phyloP scores from a whole-genome alignment of 306 rosid genomes.

The Canavalia gladiata region DNA sequence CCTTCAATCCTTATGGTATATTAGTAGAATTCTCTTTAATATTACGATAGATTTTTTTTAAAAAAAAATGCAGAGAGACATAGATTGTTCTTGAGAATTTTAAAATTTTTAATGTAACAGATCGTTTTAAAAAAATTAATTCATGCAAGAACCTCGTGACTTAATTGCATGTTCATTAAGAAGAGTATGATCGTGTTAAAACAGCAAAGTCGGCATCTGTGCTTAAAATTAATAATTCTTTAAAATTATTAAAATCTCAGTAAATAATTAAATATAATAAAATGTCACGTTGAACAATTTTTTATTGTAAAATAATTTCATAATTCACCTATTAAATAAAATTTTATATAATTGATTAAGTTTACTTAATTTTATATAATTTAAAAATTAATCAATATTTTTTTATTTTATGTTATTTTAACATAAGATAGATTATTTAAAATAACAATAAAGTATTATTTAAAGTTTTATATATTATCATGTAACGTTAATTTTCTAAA shows the following conservation, averaged over 20 bases:
- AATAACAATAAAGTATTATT: too few species aligned
- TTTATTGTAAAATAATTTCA: too few species aligned
- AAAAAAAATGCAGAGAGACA: background rate
- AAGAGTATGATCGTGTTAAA: background rate
- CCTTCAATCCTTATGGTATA: background rate
- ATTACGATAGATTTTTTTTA: background rate
- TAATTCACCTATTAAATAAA: too few species aligned
- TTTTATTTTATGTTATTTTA: too few species aligned
- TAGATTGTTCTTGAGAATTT: background rate
- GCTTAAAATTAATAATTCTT: background rate
- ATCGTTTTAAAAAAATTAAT: background rate
- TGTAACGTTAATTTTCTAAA: too few species aligned
- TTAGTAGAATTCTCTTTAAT: background rate
- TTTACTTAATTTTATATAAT: too few species aligned
- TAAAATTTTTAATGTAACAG: background rate
- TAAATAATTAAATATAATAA: too few species aligned
- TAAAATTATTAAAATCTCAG: background rate
- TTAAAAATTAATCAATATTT: too few species aligned
- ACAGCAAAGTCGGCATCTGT: background rate
- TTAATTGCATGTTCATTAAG: background rate
- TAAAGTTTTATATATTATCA: too few species aligned
- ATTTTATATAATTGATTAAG: too few species aligned
- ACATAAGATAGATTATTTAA: too few species aligned
- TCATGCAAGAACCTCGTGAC: constrained; percentile 5
- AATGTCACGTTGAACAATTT: too few species aligned